Evolutionary conservation across 305 asterid species (phyloP).

Genomic region (Lippia alba): DNA sequence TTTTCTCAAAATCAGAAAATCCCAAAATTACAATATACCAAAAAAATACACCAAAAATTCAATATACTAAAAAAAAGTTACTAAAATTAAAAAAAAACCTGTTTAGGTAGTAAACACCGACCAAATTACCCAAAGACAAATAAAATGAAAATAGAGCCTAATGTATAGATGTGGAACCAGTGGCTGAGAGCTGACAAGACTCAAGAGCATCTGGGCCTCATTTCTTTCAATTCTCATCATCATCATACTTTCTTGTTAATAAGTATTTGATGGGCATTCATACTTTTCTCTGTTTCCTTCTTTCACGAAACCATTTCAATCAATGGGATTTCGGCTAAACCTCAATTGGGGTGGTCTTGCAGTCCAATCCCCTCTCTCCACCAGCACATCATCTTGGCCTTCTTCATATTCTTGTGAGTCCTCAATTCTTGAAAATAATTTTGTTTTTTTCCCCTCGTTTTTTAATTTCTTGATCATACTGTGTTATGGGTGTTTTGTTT

Average conservation of each 20-base stretch:
- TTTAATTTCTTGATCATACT: not conserved
- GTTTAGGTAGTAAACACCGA: no score
- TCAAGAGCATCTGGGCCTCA: conserved; percentile 28
- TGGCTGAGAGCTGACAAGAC: conserved; percentile 65
- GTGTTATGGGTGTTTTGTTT: not conserved
- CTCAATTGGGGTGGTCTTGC: conserved; percentile 74
- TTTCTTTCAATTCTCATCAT: conserved; percentile 28
- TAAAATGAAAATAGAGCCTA: conserved; percentile 29
- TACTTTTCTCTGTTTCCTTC: conserved; percentile 27
- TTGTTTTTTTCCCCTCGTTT: not conserved
- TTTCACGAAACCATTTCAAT: conserved; percentile 29
- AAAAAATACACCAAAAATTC: no score
- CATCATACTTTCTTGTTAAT: conserved; percentile 16
- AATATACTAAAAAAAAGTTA: no score
- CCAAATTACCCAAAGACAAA: not conserved
- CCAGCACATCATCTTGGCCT: conserved; percentile 62
- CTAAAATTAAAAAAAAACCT: no score
- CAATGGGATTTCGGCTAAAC: conserved; percentile 72
- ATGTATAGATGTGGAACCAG: conserved; percentile 69
- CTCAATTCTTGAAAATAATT: not conserved
- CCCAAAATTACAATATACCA: no score
- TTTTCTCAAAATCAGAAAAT: no score
- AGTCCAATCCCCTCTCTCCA: conserved; percentile 62
- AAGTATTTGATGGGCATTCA: conserved; percentile 36
- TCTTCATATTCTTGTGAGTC: conserved; percentile 60